phyloP scores from a whole-genome alignment of 495 filamentous ascomycete genomes.

The Aspergillus leporis region DNA sequence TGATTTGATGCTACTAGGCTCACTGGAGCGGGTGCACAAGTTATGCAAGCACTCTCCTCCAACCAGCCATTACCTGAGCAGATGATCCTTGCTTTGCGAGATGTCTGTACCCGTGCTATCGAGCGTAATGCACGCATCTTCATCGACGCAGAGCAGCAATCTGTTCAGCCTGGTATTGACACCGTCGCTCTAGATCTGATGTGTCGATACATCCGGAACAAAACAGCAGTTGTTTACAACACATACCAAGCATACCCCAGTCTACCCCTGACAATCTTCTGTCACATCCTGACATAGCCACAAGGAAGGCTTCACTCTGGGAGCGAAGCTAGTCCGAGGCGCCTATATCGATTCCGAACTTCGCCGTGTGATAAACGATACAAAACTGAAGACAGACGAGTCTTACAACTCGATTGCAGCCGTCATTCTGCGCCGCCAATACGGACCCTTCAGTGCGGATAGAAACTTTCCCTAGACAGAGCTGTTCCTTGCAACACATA shows the following conservation, averaged over 20 bases:
- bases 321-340: conserved; percentile 85
- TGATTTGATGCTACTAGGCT: conserved; percentile 20
- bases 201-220: conserved; percentile 67
- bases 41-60: conserved; percentile 31
- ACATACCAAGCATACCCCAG: conserved; percentile 86
- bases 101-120: conserved; percentile 36
- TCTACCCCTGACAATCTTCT: conserved; percentile 59
- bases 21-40: conserved; percentile 30
- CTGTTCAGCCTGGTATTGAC: conserved; percentile 74
- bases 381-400: conserved; percentile 69
- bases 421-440: conserved; percentile 31
- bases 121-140: conserved; percentile 67
- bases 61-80: conserved; percentile 33
- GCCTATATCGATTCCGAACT: conserved; percentile 83
- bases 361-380: conserved; percentile 69
- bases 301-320: conserved; percentile 68
- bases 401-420: conserved; percentile 58
- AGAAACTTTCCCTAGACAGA: conserved; percentile 34
- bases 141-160: conserved; percentile 81
- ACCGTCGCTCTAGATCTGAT: conserved; percentile 74
- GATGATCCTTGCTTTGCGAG: conserved; percentile 39
- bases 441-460: conserved; percentile 49
- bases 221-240: conserved; percentile 60
- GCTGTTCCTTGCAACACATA: conserved; percentile 45
- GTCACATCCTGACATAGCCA: conserved; percentile 61